A percentile compares a stretch with the other conserved stretches of the same genome.
These are phyloP conservation scores for Talaromyces sp. DNA, from an alignment of 2,329 filamentous ascomycete species.

Conservation along the genomic window DNA sequence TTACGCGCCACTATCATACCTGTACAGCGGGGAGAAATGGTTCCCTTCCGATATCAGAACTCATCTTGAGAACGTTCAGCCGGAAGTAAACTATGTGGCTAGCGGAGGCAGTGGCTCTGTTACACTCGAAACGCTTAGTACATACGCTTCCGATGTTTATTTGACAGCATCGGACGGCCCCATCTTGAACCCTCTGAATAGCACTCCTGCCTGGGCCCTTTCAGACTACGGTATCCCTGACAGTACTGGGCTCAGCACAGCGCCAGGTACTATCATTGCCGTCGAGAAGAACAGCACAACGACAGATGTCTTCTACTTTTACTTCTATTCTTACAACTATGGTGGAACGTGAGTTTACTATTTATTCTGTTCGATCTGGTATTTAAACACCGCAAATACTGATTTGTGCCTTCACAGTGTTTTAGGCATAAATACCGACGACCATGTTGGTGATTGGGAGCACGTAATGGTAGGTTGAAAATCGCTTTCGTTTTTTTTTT, in stretches of 20 bases:
- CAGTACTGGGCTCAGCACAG: background rate
- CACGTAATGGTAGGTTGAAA: background rate
- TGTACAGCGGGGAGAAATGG: conserved; percentile 11
- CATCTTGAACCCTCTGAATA: conserved; percentile 3
- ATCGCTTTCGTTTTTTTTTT: background rate
- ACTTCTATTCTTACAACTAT: conserved; percentile 15
- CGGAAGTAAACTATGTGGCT: conserved; percentile 2
- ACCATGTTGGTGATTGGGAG: background rate
- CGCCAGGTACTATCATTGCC: conserved; percentile 7
- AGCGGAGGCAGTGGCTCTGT: background rate
- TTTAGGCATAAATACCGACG: background rate
- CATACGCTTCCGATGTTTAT: background rate
- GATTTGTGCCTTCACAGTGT: background rate
- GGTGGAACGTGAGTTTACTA: background rate
- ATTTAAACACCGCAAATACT: background rate
- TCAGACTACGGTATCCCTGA: conserved; percentile 7
- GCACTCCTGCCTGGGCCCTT: conserved; percentile 3
- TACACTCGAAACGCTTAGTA: background rate
- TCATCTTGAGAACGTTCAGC: conserved; percentile 1
- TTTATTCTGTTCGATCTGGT: background rate
- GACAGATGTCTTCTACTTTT: conserved; percentile 12
- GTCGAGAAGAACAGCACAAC: conserved; percentile 8
- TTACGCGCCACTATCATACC: conserved; percentile 8
- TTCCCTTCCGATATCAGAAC: conserved; percentile 10
- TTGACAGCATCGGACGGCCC: conserved; percentile 5